phyloP scores from a whole-genome alignment of 2,329 filamentous ascomycete species.

The Ascochyta fabae region DNA sequence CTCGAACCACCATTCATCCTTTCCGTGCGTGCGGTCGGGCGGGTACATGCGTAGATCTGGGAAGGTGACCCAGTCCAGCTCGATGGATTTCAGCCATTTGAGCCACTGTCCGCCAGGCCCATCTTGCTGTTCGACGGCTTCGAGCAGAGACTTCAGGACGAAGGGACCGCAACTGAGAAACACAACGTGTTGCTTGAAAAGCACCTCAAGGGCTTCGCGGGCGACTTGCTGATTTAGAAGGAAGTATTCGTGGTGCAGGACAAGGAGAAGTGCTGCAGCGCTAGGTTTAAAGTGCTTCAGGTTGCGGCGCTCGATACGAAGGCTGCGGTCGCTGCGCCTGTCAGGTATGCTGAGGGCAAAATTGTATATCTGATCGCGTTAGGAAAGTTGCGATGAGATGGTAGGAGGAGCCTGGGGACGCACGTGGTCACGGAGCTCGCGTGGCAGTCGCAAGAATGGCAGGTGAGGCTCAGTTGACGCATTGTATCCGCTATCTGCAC shows the following conservation, averaged over 20 bases:
- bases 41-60: slow-evolving; percentile 43
- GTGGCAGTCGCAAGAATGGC: slow-evolving; percentile 43
- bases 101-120: slow-evolving; percentile 39
- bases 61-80: slow-evolving; percentile 46
- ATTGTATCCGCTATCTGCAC: slow-evolving; percentile 6
- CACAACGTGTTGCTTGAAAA: slow-evolving; percentile 44
- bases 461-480: slow-evolving; percentile 19
- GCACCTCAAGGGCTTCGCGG: slow-evolving; percentile 42
- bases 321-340: slow-evolving; percentile 30
- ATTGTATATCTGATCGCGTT: slow-evolving; percentile 38
- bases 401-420: slow-evolving; percentile 1
- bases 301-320: slow-evolving; percentile 46
- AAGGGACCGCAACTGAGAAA: slow-evolving; percentile 46
- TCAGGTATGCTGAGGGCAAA: slow-evolving; percentile 36
- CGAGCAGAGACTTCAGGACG: slow-evolving; percentile 40
- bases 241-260: slow-evolving; percentile 44
- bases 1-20: slow-evolving; percentile 39
- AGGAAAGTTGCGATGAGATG: background rate
- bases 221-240: slow-evolving; percentile 45
- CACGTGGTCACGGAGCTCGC: slow-evolving; percentile 48
- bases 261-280: slow-evolving; percentile 39
- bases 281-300: slow-evolving; percentile 42
- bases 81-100: slow-evolving; percentile 39
- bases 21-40: slow-evolving; percentile 32
- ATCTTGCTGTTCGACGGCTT: slow-evolving; percentile 34